Evolutionary conservation across 306 rosid genomes (phyloP).

Genomic region (Myrica gale): DNA sequence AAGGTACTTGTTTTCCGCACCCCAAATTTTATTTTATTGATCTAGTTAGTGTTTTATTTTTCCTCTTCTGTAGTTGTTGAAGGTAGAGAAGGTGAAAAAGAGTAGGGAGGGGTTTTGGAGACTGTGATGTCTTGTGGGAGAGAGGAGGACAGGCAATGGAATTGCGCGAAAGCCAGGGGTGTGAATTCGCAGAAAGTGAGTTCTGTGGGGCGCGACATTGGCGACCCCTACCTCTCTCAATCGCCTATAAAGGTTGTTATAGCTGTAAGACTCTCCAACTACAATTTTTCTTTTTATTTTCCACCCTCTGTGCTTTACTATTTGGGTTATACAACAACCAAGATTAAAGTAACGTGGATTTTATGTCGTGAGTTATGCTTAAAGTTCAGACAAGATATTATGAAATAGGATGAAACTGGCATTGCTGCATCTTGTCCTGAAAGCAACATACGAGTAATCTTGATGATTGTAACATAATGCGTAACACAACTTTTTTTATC

Average conservation of each 20-base stretch:
- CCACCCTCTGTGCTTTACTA: not conserved
- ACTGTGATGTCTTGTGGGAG: conserved; percentile 57
- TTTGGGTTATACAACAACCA: not conserved
- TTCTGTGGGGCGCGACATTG: conserved; percentile 68
- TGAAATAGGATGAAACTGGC: not conserved
- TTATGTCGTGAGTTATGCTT: not conserved
- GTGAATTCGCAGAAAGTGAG: conserved; percentile 61
- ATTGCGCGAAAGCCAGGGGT: conserved; percentile 59
- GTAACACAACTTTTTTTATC: not conserved
- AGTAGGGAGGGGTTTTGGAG: conserved; percentile 24
- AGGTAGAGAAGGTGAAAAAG: conserved; percentile 23
- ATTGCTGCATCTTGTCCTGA: not conserved
- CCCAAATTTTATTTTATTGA: not conserved
- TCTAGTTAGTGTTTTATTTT: not conserved
- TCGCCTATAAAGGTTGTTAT: conserved; percentile 70
- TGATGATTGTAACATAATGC: not conserved
- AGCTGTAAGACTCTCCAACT: conserved; percentile 47
- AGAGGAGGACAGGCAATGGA: conserved; percentile 59
- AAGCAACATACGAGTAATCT: not conserved
- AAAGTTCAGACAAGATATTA: not conserved
- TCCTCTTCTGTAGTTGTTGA: not conserved
- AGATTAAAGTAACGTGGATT: not conserved
- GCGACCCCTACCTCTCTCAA: conserved; percentile 80
- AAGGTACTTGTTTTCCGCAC: not conserved
- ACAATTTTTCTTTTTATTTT: too few species aligned